Percentiles rank a stretch among this genome's conserved stretches.
Evolutionary conservation across 768 basidiomycete genomes (phyloP).

Genomic region (Naganishia onofrii): DNA sequence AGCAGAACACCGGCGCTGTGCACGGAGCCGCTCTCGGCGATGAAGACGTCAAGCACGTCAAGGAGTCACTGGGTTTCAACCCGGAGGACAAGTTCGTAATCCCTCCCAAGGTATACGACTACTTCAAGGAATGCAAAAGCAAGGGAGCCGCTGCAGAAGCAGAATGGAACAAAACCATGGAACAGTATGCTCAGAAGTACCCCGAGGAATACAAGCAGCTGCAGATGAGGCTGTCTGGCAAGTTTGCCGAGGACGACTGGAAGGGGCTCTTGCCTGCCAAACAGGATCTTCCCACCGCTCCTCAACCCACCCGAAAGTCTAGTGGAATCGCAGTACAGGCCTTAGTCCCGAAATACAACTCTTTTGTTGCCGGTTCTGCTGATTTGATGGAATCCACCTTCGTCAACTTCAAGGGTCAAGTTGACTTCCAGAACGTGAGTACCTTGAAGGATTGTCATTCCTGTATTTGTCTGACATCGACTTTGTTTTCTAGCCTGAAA

Average conservation of each 20-base stretch:
- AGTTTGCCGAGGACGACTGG: conserved; percentile 41
- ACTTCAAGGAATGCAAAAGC: conserved; percentile 41
- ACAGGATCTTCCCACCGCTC: conserved; percentile 34
- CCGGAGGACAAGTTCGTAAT: conserved; percentile 44
- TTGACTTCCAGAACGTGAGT: conserved; percentile 47
- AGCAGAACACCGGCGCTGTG: conserved; percentile 42
- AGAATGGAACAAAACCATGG: conserved; percentile 42
- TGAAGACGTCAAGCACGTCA: conserved; percentile 48
- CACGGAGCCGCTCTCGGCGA: conserved; percentile 50
- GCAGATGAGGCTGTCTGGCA: conserved; percentile 36
- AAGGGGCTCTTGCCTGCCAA: conserved; percentile 39
- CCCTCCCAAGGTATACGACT: conserved; percentile 44
- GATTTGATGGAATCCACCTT: conserved; percentile 49
- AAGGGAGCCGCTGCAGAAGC: conserved; percentile 40
- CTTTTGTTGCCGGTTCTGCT: conserved; percentile 43
- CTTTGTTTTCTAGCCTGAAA: conserved; percentile 33
- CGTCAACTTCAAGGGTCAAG: conserved; percentile 43
- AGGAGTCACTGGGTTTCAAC: conserved; percentile 45
- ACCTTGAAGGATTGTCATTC: background rate
- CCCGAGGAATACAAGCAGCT: conserved; percentile 41
- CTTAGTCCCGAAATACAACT: conserved; percentile 39
- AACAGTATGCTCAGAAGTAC: conserved; percentile 36
- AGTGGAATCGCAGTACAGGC: conserved; percentile 42
- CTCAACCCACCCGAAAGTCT: conserved; percentile 42
- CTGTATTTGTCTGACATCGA: no score